A percentile compares a stretch with the other conserved stretches of the same genome.
These are phyloP conservation scores for Exsudoporus frostii DNA, from an alignment of 768 basidiomycete species.

Conservation along the genomic window DNA sequence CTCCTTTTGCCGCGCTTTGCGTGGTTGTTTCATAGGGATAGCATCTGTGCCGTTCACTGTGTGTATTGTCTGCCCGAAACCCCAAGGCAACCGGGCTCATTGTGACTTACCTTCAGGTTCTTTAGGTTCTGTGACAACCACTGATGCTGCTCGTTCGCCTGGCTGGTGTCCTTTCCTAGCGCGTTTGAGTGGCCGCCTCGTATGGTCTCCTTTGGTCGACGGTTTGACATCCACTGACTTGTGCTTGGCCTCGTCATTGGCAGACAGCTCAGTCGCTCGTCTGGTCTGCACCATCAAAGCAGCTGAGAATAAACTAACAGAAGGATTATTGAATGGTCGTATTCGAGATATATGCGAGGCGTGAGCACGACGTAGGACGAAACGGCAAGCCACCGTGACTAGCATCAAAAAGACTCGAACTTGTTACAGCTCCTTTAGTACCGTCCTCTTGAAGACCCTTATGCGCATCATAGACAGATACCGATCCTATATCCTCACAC, in stretches of 20 bases:
- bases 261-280: constrained; percentile 7
- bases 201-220: not conserved
- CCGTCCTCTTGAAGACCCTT: too few species aligned
- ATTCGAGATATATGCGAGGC: not conserved
- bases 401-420: not conserved
- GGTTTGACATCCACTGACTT: not conserved
- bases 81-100: not conserved
- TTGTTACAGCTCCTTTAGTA: too few species aligned
- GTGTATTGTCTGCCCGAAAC: not conserved
- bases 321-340: not conserved
- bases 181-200: constrained; percentile 16
- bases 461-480: too few species aligned
- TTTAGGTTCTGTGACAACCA: not conserved
- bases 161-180: not conserved
- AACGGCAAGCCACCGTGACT: not conserved
- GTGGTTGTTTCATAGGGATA: not conserved
- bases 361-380: not conserved
- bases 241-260: not conserved
- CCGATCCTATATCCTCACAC: too few species aligned
- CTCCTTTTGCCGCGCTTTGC: constrained; percentile 10
- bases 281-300: constrained; percentile 26
- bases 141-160: not conserved
- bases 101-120: constrained; percentile 11
- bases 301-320: not conserved
- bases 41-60: not conserved